Conservation (phyloP, 1,284 basidiomycete species). For the Ganoderma sinense region DNA sequence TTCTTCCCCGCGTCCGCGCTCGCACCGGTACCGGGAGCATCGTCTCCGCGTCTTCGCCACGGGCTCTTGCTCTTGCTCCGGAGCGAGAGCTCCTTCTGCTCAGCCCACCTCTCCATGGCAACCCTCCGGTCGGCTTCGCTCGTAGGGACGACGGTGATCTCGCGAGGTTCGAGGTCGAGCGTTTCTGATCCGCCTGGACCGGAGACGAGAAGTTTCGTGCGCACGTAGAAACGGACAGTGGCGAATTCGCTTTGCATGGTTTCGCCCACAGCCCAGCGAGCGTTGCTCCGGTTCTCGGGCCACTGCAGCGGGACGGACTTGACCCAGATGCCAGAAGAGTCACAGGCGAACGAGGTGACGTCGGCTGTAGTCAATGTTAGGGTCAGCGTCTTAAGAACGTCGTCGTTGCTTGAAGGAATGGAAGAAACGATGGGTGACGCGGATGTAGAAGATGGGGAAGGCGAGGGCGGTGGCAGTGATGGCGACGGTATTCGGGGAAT, state of each 20-base stretch:
- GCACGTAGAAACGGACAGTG: conserved; percentile 74
- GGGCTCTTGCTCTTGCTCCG: conserved; percentile 72
- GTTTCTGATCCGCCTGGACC: conserved; percentile 63
- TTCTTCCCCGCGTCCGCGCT: conserved; percentile 19
- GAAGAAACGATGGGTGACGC: conserved; percentile 36
- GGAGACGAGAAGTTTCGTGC: conserved; percentile 69
- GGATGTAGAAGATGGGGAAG: conserved; percentile 42
- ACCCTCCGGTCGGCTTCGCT: conserved; percentile 73
- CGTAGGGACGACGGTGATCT: conserved; percentile 69
- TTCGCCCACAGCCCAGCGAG: conserved; percentile 80
- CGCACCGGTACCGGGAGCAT: conserved; percentile 1
- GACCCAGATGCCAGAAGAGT: conserved; percentile 62
- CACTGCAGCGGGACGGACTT: conserved; percentile 75
- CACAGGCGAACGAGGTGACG: conserved; percentile 57
- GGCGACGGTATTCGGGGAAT: conserved; percentile 22
- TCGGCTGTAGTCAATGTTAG: conserved; percentile 66
- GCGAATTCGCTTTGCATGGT: conserved; percentile 71
- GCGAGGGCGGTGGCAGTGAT: conserved; percentile 40
- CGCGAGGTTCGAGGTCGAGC: conserved; percentile 72
- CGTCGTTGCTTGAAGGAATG: conserved; percentile 30
- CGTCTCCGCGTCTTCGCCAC: conserved; percentile 42
- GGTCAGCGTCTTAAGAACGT: conserved; percentile 52
- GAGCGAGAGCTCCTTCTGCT: conserved; percentile 45
- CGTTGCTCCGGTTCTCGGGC: conserved; percentile 71
- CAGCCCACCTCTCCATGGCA: conserved; percentile 68